A percentile compares a stretch with the other conserved stretches of the same genome.
Conservation (phyloP, 129 eudicot species). For the Centrapalus pauciflorus region DNA sequence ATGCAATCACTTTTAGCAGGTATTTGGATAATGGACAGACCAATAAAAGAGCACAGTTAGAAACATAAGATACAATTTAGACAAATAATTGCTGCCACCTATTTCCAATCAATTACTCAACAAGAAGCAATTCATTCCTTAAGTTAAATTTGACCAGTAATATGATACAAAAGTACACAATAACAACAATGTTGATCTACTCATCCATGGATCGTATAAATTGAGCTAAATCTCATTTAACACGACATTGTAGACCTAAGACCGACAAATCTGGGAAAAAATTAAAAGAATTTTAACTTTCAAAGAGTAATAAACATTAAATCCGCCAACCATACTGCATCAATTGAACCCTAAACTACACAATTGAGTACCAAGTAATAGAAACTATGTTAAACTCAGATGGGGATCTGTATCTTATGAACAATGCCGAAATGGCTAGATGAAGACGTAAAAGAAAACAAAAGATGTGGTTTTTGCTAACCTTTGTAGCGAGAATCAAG, state of each 20-base stretch:
- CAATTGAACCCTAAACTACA: slow-evolving; percentile 20
- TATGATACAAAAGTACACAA: background rate
- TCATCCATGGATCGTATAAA: background rate
- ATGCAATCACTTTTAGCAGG: background rate
- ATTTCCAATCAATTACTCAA: background rate
- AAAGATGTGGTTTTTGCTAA: slow-evolving; percentile 12
- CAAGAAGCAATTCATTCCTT: background rate
- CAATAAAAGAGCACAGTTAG: slow-evolving; percentile 2
- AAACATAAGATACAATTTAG: background rate
- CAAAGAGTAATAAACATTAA: background rate
- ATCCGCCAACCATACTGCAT: background rate
- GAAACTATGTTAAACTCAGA: background rate
- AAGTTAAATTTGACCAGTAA: background rate
- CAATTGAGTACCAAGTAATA: slow-evolving; percentile 1
- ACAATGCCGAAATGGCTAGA: slow-evolving; percentile 20
- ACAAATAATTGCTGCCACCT: background rate
- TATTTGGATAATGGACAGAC: background rate
- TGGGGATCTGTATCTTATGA: slow-evolving; percentile 21
- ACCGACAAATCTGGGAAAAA: slow-evolving; percentile 10
- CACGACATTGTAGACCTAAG: slow-evolving; percentile 3
- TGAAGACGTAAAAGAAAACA: background rate
- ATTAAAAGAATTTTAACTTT: background rate
- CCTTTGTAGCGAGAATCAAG: slow-evolving; percentile 70
- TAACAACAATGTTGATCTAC: background rate
- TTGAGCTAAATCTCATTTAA: background rate